Evolutionary conservation across 257 asterid species (phyloP).

Genomic region (Ilex aquifolium): DNA sequence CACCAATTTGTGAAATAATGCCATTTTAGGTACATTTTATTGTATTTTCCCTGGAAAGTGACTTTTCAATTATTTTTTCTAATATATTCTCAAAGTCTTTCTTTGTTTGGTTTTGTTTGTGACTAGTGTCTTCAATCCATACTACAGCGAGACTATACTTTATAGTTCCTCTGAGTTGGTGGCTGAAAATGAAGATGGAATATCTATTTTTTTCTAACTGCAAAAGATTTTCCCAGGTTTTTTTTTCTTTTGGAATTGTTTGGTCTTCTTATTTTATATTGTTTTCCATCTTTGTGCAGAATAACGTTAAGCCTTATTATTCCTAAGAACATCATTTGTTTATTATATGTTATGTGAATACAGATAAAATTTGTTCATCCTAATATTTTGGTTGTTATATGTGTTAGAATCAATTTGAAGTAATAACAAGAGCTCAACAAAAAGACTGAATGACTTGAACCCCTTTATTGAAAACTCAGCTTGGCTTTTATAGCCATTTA

Average conservation of each 20-base stretch:
- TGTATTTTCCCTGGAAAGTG: constrained; percentile 2
- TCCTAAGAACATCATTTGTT: too few relatives aligned
- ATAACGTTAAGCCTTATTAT: too few relatives aligned
- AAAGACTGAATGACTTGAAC: too few relatives aligned
- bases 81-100: constrained; percentile 11
- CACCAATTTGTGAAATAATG: constrained; percentile 81
- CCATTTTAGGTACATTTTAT: constrained; percentile 71
- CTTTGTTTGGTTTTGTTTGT: constrained; percentile 20
- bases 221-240: constrained; percentile 97
- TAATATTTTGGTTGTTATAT: too few relatives aligned
- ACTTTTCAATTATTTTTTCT: constrained; percentile 13
- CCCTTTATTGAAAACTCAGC: too few relatives aligned
- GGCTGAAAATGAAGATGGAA: constrained; percentile 95
- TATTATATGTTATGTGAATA: too few relatives aligned
- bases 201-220: constrained; percentile 85
- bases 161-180: constrained; percentile 88
- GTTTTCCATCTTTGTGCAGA: neutral
- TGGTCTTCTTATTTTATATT: constrained; percentile 2
- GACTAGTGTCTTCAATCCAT: constrained; percentile 94
- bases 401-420: too few relatives aligned
- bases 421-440: too few relatives aligned
- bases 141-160: constrained; percentile 96
- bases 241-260: constrained; percentile 5
- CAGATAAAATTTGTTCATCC: too few relatives aligned
- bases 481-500: too few relatives aligned